A percentile compares a stretch with the other conserved stretches of the same genome.
Evolutionary conservation across 371 early-diverging fungal genomes (phyloP).

Genomic region (Mortierella sp.): DNA sequence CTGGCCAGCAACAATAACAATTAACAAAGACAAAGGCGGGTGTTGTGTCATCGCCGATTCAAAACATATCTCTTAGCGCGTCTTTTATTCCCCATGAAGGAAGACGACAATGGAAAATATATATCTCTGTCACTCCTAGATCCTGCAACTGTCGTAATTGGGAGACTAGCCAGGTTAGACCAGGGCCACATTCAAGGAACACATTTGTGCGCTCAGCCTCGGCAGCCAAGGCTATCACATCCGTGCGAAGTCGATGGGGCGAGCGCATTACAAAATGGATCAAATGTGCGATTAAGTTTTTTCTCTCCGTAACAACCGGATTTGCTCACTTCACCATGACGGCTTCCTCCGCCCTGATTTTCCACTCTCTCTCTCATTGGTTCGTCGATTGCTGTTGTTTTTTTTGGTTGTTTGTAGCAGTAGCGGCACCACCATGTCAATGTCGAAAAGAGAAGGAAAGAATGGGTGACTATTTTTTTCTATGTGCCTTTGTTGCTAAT

Average conservation of each 20-base stretch:
- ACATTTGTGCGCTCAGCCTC: neutral
- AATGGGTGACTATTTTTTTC: too few relatives aligned
- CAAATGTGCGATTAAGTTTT: constrained; percentile 4
- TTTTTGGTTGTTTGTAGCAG: neutral
- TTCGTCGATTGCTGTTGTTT: neutral
- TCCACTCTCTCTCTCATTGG: neutral
- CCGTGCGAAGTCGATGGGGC: neutral
- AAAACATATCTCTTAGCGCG: neutral
- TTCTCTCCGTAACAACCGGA: neutral
- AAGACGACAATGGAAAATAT: neutral
- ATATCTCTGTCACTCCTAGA: too few relatives aligned
- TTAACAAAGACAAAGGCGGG: neutral
- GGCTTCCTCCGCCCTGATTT: neutral
- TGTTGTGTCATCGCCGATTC: neutral
- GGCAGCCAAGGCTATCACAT: neutral
- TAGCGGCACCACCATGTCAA: too few relatives aligned
- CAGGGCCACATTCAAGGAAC: neutral
- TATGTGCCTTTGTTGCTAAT: neutral
- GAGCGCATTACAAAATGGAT: neutral
- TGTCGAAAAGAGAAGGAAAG: too few relatives aligned
- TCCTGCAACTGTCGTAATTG: too few relatives aligned
- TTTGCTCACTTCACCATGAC: neutral
- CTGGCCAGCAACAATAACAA: neutral
- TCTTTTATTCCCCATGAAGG: neutral
- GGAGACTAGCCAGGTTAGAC: neutral